phyloP scores from a whole-genome alignment of 345 rosid genomes.

The Ceriops zippeliana region DNA sequence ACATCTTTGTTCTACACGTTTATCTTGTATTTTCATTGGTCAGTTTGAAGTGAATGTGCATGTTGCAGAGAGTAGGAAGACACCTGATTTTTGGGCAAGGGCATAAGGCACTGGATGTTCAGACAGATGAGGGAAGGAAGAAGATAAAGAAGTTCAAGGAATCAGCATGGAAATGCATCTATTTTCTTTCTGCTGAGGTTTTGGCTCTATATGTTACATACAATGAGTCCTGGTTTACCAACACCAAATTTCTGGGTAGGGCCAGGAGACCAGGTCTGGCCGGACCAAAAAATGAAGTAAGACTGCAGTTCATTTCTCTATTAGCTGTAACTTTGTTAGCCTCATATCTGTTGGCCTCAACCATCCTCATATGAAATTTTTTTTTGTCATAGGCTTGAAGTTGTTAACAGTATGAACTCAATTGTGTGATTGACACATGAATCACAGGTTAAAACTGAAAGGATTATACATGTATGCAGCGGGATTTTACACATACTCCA shows the following conservation, averaged over 20 bases:
- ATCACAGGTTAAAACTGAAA: conserved; percentile 80
- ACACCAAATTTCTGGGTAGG: conserved; percentile 78
- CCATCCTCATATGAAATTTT: background rate
- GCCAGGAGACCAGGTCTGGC: conserved; percentile 81
- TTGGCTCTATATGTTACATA: conserved; percentile 54
- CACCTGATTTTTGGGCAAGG: conserved; percentile 53
- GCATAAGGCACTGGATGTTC: conserved; percentile 30
- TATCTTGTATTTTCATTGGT: conserved; percentile 4
- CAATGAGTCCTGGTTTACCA: conserved; percentile 82
- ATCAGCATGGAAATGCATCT: conserved; percentile 88
- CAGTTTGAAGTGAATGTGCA: conserved; percentile 22
- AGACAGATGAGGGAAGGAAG: conserved; percentile 39
- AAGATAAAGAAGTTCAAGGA: conserved; percentile 76
- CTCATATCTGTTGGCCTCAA: background rate
- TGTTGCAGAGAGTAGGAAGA: conserved; percentile 55
- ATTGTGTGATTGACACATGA: conserved; percentile 8
- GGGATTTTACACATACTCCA: conserved; percentile 95
- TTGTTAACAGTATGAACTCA: conserved; percentile 10
- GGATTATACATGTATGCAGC: conserved; percentile 83
- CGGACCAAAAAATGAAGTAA: conserved; percentile 79
- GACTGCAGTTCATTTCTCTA: conserved; percentile 9
- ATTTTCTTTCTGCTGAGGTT: conserved; percentile 71
- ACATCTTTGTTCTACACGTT: background rate
- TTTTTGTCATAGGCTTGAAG: background rate
- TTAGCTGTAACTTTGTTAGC: background rate